Percentiles rank a stretch among this genome's conserved stretches.
Evolutionary conservation across 2,329 filamentous ascomycete genomes (phyloP).

Genomic region (Purpureocillium lavendulum): DNA sequence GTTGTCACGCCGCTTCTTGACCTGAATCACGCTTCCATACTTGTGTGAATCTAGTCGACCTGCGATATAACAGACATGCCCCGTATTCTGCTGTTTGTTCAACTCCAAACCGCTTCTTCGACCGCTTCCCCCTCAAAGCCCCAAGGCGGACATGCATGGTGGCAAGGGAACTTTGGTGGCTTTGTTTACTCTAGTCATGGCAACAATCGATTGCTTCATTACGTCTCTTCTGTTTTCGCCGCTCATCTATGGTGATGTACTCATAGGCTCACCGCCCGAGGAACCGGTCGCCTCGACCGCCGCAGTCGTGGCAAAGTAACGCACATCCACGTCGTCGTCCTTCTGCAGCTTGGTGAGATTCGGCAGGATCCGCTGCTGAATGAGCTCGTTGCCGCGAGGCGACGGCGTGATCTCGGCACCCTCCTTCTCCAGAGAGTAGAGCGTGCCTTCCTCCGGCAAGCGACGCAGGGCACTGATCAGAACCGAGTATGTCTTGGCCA

Average conservation of each 20-base stretch:
- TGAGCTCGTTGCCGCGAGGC: conserved; percentile 66
- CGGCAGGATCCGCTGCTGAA: conserved; percentile 78
- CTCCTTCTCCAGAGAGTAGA: conserved; percentile 77
- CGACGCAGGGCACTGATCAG: conserved; percentile 88
- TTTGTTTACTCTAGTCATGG: conserved; percentile 1
- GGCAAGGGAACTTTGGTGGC: too few relatives aligned
- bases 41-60: too few relatives aligned
- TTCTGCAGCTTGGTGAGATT: conserved; percentile 92
- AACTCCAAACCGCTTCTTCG: too few relatives aligned
- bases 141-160: too few relatives aligned
- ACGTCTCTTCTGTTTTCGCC: conserved; percentile 19
- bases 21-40: too few relatives aligned
- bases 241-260: conserved; percentile 54
- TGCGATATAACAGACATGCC: too few relatives aligned
- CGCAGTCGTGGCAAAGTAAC: conserved; percentile 93
- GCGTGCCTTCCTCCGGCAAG: conserved; percentile 79
- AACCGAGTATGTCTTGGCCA: conserved; percentile 92
- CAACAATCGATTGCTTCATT: conserved; percentile 38
- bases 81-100: too few relatives aligned
- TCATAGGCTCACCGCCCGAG: conserved; percentile 50
- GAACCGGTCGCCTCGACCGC: conserved; percentile 48
- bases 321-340: conserved; percentile 95
- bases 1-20: too few relatives aligned
- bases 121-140: too few relatives aligned
- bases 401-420: conserved; percentile 55